Percentiles rank a stretch among this genome's conserved stretches.
These are phyloP conservation scores for Prunus yedoensis DNA, from an alignment of 331 rosid species.

Conservation along the genomic window DNA sequence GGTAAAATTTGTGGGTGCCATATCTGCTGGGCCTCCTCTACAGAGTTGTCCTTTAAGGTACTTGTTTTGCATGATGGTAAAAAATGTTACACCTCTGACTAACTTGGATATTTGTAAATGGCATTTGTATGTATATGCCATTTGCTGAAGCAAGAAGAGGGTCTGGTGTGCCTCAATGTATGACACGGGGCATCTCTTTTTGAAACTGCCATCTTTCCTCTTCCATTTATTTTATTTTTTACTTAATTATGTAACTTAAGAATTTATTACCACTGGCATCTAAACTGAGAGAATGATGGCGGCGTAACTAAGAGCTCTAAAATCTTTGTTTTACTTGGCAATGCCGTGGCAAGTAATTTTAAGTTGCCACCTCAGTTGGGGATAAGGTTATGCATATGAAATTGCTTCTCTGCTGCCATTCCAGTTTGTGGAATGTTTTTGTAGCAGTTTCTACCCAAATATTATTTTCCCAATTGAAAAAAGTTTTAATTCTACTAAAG, in stretches of 20 bases:
- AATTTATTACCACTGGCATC: neutral
- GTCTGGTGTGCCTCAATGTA: conserved; percentile 1
- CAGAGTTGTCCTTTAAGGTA: conserved; percentile 65
- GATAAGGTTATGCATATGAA: neutral
- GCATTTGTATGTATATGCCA: neutral
- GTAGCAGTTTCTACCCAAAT: neutral
- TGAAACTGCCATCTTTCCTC: neutral
- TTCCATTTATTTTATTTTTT: neutral
- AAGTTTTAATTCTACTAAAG: neutral
- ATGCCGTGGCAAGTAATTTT: neutral
- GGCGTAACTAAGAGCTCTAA: neutral
- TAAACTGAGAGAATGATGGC: neutral
- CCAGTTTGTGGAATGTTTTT: neutral
- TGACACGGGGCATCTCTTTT: neutral
- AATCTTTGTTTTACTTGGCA: neutral
- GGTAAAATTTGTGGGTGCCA: conserved; percentile 73
- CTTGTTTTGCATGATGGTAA: neutral
- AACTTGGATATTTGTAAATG: neutral
- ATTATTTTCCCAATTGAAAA: neutral
- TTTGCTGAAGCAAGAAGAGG: neutral
- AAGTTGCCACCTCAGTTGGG: neutral
- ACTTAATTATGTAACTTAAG: neutral
- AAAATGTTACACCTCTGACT: neutral
- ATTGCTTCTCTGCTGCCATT: neutral
- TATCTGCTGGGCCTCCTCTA: conserved; percentile 40